A percentile compares a stretch with the other conserved stretches of the same genome.
These are phyloP conservation scores for Pelargonium citronellum DNA, from an alignment of 441 rosid genomes.

Conservation along the genomic window DNA sequence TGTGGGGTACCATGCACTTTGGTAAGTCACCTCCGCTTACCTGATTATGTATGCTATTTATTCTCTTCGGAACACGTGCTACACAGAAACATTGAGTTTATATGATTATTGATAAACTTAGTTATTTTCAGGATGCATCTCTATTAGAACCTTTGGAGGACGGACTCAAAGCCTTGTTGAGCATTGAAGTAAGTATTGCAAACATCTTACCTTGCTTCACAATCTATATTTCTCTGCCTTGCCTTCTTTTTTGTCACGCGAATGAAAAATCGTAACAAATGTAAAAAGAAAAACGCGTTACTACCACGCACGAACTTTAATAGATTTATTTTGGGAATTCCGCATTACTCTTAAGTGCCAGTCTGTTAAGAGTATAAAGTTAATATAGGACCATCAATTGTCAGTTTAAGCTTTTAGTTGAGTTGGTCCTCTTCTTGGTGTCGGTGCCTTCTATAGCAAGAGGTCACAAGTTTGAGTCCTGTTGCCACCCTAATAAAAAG, in stretches of 20 bases:
- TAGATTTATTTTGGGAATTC: too few relatives aligned
- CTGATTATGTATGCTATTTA: not conserved
- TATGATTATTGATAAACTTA: not conserved
- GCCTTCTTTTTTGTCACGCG: not conserved
- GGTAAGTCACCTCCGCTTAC: not conserved
- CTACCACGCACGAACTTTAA: too few relatives aligned
- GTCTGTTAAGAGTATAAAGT: too few relatives aligned
- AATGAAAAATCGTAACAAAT: not conserved
- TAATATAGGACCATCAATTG: too few relatives aligned
- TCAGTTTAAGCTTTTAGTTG: too few relatives aligned
- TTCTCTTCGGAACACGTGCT: not conserved
- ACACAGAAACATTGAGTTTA: too few relatives aligned
- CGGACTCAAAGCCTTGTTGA: slow-evolving; percentile 6
- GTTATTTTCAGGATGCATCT: not conserved
- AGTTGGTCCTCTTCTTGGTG: too few relatives aligned
- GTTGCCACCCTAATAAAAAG: too few relatives aligned
- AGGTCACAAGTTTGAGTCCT: too few relatives aligned
- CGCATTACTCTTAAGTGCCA: too few relatives aligned
- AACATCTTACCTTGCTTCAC: not conserved
- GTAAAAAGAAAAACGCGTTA: too few relatives aligned
- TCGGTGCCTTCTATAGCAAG: too few relatives aligned
- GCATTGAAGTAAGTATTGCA: not conserved
- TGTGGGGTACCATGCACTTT: not conserved
- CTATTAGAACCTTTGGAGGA: slow-evolving; percentile 7
- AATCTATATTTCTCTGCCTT: not conserved